Percentiles rank a stretch among this genome's conserved stretches.
phyloP scores from a whole-genome alignment of 306 rosid genomes.

The Prunus kanzakura region DNA sequence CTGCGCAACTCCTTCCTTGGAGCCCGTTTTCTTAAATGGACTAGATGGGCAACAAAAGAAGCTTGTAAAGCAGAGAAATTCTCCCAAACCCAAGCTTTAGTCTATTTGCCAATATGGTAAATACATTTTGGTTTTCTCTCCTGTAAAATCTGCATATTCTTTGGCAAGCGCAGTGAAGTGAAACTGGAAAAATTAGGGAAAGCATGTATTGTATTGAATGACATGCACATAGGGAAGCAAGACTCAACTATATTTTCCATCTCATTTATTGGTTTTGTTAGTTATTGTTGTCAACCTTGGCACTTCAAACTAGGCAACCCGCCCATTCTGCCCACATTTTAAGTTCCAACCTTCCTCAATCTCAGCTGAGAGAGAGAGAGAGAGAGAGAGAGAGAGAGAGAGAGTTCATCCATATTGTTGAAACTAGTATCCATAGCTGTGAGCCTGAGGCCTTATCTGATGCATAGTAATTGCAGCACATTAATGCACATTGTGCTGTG shows the following conservation, averaged over 20 bases:
- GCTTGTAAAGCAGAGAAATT: no score
- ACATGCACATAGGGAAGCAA: neutral
- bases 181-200: neutral
- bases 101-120: no score
- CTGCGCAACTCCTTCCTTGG: no score
- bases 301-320: constrained; percentile 1
- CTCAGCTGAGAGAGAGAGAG: neutral
- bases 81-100: no score
- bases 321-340: neutral
- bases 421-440: neutral
- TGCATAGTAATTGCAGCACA: constrained; percentile 3
- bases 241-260: neutral
- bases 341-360: neutral
- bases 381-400: neutral
- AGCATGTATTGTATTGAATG: neutral
- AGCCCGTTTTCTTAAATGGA: no score
- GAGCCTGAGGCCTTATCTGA: neutral
- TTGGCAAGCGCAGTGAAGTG: neutral
- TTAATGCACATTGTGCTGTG: neutral
- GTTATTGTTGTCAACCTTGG: neutral
- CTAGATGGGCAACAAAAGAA: no score
- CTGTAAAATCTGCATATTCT: no score
- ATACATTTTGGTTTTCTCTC: no score
- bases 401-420: neutral
- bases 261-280: neutral